These are phyloP conservation scores for Selaginella moellendorffii DNA, from an alignment of 75 land plant species.

Conservation along the genomic window DNA sequence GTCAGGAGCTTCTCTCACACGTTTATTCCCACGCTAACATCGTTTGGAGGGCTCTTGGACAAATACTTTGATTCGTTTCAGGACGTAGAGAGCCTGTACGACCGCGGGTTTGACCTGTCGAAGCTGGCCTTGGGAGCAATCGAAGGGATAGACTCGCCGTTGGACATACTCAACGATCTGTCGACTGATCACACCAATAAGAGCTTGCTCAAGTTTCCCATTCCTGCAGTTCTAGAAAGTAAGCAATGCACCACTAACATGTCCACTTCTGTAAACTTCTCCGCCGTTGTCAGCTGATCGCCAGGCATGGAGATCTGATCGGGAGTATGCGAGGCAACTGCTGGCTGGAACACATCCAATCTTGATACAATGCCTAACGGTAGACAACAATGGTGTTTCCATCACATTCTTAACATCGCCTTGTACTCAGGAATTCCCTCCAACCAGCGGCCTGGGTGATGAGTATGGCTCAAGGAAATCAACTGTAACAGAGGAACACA, in stretches of 20 bases:
- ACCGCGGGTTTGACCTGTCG: not conserved
- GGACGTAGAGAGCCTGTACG: not conserved
- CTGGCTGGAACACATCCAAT: slow-evolving; percentile 40
- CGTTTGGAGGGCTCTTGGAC: not conserved
- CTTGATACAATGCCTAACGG: too few species aligned
- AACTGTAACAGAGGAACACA: slow-evolving; percentile 21
- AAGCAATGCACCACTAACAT: not conserved
- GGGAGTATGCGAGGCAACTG: slow-evolving; percentile 36
- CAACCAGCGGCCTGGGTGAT: slow-evolving; percentile 18
- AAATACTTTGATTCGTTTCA: not conserved
- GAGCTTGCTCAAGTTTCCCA: not conserved
- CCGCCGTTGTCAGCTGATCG: slow-evolving; percentile 19
- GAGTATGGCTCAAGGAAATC: slow-evolving; percentile 25
- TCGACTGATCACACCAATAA: not conserved
- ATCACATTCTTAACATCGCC: too few species aligned
- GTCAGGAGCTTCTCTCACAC: not conserved
- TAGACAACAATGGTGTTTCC: too few species aligned
- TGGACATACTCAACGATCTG: not conserved
- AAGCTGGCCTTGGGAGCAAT: not conserved
- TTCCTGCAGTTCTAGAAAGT: slow-evolving; percentile 3
- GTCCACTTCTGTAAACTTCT: slow-evolving; percentile 10
- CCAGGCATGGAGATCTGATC: slow-evolving; percentile 31
- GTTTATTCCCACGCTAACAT: not conserved
- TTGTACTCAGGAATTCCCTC: slow-evolving; percentile 12
- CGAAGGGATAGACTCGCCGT: not conserved